Conservation (phyloP, 2,329 filamentous ascomycete genomes). For the Pestalotiopsis sp. region DNA sequence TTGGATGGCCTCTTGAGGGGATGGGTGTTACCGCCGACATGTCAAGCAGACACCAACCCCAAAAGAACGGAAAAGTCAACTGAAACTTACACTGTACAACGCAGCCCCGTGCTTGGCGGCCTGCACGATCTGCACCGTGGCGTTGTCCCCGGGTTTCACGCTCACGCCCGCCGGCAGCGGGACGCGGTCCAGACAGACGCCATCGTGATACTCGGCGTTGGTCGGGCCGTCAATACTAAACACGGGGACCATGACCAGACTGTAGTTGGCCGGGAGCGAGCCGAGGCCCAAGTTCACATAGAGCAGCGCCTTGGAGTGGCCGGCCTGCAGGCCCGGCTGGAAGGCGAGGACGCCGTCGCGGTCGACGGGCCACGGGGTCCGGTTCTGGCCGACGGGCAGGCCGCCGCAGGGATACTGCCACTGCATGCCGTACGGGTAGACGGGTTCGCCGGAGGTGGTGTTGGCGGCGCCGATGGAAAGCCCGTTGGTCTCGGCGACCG, state of each 20-base stretch:
- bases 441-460: constrained; percentile 21
- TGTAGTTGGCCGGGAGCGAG: constrained; percentile 66
- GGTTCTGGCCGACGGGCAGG: constrained; percentile 66
- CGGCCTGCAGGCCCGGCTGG: constrained; percentile 74
- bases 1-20: neutral
- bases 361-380: constrained; percentile 69
- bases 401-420: constrained; percentile 75
- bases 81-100: constrained; percentile 52
- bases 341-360: constrained; percentile 66
- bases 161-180: constrained; percentile 63
- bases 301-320: constrained; percentile 66
- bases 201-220: constrained; percentile 65
- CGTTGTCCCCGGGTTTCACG: constrained; percentile 66
- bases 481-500: constrained; percentile 5
- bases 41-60: neutral
- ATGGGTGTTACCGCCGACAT: too few relatives aligned
- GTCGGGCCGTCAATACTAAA: constrained; percentile 68
- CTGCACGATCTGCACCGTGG: constrained; percentile 74
- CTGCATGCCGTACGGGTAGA: constrained; percentile 68
- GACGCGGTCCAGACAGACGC: constrained; percentile 72
- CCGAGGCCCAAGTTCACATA: constrained; percentile 75
- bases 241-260: constrained; percentile 63
- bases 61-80: constrained; percentile 35
- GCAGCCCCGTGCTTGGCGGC: constrained; percentile 68
- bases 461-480: neutral